These are phyloP conservation scores for Dovyalis caffra DNA, from an alignment of 345 rosid species.

Conservation along the genomic window DNA sequence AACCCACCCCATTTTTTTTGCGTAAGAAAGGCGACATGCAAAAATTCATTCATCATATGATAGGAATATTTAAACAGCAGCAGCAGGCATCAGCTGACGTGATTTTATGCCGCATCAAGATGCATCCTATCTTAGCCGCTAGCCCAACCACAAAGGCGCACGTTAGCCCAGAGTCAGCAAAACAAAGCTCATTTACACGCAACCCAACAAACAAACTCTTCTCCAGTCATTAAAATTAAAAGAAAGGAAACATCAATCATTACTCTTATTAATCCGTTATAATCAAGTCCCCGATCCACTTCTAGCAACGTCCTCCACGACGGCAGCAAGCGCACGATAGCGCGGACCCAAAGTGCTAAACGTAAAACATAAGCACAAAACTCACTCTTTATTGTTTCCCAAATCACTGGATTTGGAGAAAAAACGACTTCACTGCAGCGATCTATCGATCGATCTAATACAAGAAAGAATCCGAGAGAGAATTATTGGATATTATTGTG, in stretches of 20 bases:
- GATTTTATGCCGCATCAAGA: background rate
- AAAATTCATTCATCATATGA: background rate
- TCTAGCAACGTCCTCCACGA: background rate
- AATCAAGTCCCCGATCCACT: background rate
- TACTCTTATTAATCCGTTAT: background rate
- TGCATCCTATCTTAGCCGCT: background rate
- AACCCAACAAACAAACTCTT: background rate
- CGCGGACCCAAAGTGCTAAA: no score
- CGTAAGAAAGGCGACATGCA: background rate
- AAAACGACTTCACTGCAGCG: background rate
- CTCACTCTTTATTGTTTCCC: no score
- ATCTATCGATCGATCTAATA: background rate
- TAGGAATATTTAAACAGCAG: background rate
- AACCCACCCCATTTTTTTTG: background rate
- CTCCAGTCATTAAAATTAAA: background rate
- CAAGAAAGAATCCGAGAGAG: background rate
- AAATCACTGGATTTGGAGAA: no score
- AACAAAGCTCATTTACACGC: background rate
- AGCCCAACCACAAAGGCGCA: background rate
- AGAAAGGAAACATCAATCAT: background rate
- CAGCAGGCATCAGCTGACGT: background rate
- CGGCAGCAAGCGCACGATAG: background rate
- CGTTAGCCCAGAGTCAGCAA: background rate
- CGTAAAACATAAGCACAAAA: no score
- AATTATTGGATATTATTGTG: conserved; percentile 10